phyloP scores from a whole-genome alignment of 306 rosid genomes.

The Abrus pulchellus region DNA sequence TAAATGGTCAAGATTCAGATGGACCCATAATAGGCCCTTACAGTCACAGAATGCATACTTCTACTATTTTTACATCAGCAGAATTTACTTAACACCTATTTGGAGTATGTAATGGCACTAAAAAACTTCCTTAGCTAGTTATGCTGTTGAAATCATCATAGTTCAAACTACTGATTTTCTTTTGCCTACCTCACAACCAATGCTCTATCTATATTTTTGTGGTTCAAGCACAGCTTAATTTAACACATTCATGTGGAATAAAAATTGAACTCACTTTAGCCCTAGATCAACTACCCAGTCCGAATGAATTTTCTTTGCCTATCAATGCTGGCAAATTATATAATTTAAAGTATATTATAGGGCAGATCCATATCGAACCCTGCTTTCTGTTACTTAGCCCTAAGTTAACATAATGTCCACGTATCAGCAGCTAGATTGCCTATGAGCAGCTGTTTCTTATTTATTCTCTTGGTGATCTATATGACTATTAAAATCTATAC shows the following conservation, averaged over 20 bases:
- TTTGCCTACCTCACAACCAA: slow-evolving; percentile 34
- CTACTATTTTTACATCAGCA: slow-evolving; percentile 2
- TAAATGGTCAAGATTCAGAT: neutral
- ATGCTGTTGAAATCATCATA: slow-evolving; percentile 29
- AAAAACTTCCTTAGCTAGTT: slow-evolving; percentile 17
- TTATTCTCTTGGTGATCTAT: slow-evolving; percentile 26
- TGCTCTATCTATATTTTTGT: slow-evolving; percentile 8
- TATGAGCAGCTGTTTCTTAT: slow-evolving; percentile 28
- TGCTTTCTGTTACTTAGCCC: slow-evolving; percentile 9
- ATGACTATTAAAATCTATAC: slow-evolving; percentile 13
- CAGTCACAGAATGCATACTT: slow-evolving; percentile 21
- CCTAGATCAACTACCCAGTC: slow-evolving; percentile 15
- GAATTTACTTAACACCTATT: slow-evolving; percentile 14
- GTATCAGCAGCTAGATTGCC: slow-evolving; percentile 1
- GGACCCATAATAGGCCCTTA: slow-evolving; percentile 20
- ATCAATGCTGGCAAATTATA: neutral
- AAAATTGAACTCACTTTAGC: slow-evolving; percentile 8
- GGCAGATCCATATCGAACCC: slow-evolving; percentile 20
- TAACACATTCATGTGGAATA: slow-evolving; percentile 14
- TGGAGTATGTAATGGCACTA: slow-evolving; percentile 6
- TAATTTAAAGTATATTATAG: neutral
- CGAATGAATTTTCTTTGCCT: neutral
- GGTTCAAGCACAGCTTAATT: slow-evolving; percentile 24
- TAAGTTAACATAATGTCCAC: slow-evolving; percentile 7
- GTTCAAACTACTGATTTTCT: slow-evolving; percentile 24